A percentile compares a stretch with the other conserved stretches of the same genome.
These are phyloP conservation scores for Sclerotinia spermophila DNA, from an alignment of 2,329 filamentous ascomycete genomes.

Conservation along the genomic window DNA sequence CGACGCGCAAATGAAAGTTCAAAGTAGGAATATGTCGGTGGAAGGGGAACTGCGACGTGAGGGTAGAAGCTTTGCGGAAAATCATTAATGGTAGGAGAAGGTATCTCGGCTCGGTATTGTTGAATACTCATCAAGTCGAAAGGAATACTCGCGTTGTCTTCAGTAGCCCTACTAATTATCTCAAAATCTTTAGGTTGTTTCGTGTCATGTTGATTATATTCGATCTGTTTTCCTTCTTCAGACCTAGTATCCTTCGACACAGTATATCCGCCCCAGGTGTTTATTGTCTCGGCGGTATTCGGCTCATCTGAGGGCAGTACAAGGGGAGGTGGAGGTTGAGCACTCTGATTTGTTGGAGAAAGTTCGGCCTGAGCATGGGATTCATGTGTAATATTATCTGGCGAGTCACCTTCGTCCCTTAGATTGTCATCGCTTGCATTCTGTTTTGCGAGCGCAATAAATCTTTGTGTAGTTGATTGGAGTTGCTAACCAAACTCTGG, in stretches of 20 bases:
- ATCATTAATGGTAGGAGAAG: conserved; percentile 31
- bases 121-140: conserved; percentile 39
- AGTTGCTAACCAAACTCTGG: conserved; percentile 57
- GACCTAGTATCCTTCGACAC: conserved; percentile 26
- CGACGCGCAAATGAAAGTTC: conserved; percentile 68
- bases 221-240: conserved; percentile 23
- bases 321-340: conserved; percentile 15
- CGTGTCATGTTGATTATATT: conserved; percentile 21
- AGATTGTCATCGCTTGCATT: conserved; percentile 42
- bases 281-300: background rate
- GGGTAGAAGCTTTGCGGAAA: conserved; percentile 31
- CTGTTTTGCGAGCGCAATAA: conserved; percentile 53
- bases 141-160: conserved; percentile 53
- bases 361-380: conserved; percentile 7
- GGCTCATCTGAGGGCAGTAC: conserved; percentile 5
- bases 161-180: conserved; percentile 49
- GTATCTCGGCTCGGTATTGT: conserved; percentile 31
- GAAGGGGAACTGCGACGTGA: conserved; percentile 41
- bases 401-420: conserved; percentile 24
- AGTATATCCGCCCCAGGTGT: conserved; percentile 30
- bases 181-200: conserved; percentile 40
- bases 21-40: conserved; percentile 55
- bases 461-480: conserved; percentile 53
- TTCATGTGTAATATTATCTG: conserved; percentile 22
- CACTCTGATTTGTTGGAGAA: background rate